phyloP scores from a whole-genome alignment of 495 filamentous ascomycete genomes.

The Penicillium egyptiacum region DNA sequence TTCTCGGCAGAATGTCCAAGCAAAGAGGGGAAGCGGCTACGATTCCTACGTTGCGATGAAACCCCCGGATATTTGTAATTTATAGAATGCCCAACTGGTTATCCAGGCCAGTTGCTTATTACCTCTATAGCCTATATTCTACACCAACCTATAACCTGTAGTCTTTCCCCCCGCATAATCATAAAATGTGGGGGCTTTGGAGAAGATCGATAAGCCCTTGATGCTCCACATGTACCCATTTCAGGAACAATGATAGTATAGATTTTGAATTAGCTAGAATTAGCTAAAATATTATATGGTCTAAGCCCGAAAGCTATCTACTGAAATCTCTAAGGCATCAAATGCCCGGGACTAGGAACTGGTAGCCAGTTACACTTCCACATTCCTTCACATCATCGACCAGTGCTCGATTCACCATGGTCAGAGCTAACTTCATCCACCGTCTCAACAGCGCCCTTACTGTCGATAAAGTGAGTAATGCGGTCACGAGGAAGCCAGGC shows the following conservation, averaged over 20 bases:
- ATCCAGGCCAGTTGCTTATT: no score
- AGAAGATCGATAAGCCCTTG: not conserved
- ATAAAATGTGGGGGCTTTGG: not conserved
- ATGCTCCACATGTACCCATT: not conserved
- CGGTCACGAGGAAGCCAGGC: slow-evolving; percentile 46
- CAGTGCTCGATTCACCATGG: slow-evolving; percentile 12
- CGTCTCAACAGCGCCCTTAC: slow-evolving; percentile 38
- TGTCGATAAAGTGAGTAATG: slow-evolving; percentile 48
- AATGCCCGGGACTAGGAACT: not conserved
- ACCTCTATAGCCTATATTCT: not conserved
- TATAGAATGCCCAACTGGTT: no score
- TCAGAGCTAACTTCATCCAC: slow-evolving; percentile 27
- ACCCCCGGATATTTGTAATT: slow-evolving; percentile 1
- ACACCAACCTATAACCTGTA: not conserved
- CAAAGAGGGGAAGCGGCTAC: slow-evolving; percentile 4
- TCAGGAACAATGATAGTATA: not conserved
- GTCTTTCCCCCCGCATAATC: not conserved
- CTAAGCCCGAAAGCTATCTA: not conserved
- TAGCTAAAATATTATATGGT: not conserved
- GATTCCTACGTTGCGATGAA: slow-evolving; percentile 16
- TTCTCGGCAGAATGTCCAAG: slow-evolving; percentile 4
- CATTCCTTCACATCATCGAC: slow-evolving; percentile 15
- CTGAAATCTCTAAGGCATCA: not conserved
- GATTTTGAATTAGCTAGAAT: not conserved
- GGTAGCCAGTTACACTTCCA: not conserved